Evolutionary conservation across 495 filamentous ascomycete species (phyloP), one percentile per base, ranked within the genome.

Genomic region (Recurvomyces mirabilis): DNA sequence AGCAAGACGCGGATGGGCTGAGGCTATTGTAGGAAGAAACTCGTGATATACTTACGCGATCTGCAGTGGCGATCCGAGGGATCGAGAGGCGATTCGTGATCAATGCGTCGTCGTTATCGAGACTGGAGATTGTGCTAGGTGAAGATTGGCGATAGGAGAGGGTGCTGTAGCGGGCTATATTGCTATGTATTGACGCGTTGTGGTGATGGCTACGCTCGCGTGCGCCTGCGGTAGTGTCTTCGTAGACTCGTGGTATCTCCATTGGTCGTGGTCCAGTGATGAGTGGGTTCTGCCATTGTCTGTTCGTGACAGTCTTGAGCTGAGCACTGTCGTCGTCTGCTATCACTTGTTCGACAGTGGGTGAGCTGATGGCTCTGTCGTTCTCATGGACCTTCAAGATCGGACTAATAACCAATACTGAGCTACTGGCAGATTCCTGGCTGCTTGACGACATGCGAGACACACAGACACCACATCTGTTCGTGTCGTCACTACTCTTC

Each of bases 361-460:
- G 47, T 30, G 43, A 51, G 12, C 14, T 23, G 10, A 41, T 22
- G 5, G 34, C 18, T 20, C 49, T 21, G 34, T 34, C 25, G 17
- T 41, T 15, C 6, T 42, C 26, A 18, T 34, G 41, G 21, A 34
- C 36, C 25, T 21, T 36, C 24, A 47, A 23, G 10, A 53, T 38
- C 12, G 44, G 43, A 12, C 32, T 45, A 4, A 46, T 48, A 12
- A 44, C 42, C 5, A 57, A 33, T 12, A 57, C 38, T 1, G 54
- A 54, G 34, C 54, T 57, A 24, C 41, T 21, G 9, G 43, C 42
- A 3, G 54, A 57, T 2, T 55, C 55, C 14, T 41, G 41, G 30
- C 47, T 55, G 10, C 54, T 49, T 7, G 32, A 35, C 3, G 55
- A 58, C 4, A 29, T 13, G n/a, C 52, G 18, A 3, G 31, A 43